phyloP scores from a whole-genome alignment of 352 stramenopile genomes.

The Blastocystis sp. region DNA sequence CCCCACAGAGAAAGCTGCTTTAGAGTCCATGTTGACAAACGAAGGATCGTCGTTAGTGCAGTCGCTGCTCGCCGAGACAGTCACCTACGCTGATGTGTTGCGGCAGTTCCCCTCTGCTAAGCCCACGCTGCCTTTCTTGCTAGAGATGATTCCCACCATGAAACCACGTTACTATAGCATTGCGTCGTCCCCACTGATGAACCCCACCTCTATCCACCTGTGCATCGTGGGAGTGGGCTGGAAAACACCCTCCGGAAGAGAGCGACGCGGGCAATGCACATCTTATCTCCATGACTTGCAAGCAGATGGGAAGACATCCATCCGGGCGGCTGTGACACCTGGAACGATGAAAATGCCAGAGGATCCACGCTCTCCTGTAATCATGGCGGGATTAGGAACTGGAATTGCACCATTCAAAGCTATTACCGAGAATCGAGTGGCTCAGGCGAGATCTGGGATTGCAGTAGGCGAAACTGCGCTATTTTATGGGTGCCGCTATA shows the following conservation, averaged over 20 bases:
- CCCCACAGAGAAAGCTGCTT: conserved; percentile 68
- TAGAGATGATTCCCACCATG: conserved; percentile 75
- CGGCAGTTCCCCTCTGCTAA: conserved; percentile 73
- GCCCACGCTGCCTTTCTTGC: conserved; percentile 70
- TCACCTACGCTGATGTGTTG: conserved; percentile 72
- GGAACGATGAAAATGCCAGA: conserved; percentile 87
- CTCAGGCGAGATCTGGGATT: conserved; percentile 67
- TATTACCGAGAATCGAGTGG: conserved; percentile 80
- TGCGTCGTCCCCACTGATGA: conserved; percentile 79
- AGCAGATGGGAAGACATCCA: conserved; percentile 62
- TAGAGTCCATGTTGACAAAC: conserved; percentile 26
- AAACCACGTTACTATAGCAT: conserved; percentile 83
- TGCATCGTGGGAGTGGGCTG: conserved; percentile 79
- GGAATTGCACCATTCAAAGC: conserved; percentile 81
- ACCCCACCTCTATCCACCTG: conserved; percentile 76
- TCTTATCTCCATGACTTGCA: conserved; percentile 75
- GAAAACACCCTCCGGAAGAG: conserved; percentile 73
- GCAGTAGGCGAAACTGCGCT: conserved; percentile 73
- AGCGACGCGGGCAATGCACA: conserved; percentile 83
- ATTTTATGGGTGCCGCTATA: conserved; percentile 89
- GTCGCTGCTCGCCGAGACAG: conserved; percentile 70
- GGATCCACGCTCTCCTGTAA: conserved; percentile 80
- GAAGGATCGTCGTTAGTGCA: background rate
- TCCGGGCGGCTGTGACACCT: conserved; percentile 84
- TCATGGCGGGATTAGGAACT: conserved; percentile 81